Percentiles rank a stretch among this genome's conserved stretches.
These are phyloP conservation scores for Cercospora zeae-maydis DNA, from an alignment of 2,329 filamentous ascomycete genomes.

Conservation along the genomic window DNA sequence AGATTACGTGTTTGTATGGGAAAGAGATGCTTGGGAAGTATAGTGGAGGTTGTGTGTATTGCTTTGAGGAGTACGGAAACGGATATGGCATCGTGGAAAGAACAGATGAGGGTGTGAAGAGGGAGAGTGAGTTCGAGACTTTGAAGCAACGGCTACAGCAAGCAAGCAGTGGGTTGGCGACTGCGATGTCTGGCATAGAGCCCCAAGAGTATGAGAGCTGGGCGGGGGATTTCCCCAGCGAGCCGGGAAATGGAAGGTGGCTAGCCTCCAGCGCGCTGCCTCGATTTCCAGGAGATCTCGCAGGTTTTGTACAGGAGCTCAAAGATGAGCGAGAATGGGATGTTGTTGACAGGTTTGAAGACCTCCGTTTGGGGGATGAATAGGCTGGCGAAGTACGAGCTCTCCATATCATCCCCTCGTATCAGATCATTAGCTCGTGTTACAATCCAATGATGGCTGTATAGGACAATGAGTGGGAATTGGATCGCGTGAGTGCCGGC, in stretches of 20 bases:
- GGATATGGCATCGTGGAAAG: conserved; percentile 19
- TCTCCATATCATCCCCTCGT: no score
- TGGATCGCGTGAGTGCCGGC: neutral
- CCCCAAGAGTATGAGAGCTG: conserved; percentile 22
- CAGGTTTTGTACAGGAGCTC: neutral
- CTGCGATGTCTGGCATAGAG: conserved; percentile 10
- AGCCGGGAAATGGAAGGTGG: conserved; percentile 1
- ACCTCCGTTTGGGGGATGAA: neutral
- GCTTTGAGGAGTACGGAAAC: conserved; percentile 16
- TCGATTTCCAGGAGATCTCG: conserved; percentile 6
- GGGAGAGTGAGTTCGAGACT: conserved; percentile 14
- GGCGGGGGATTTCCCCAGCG: conserved; percentile 19
- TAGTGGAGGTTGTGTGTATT: conserved; percentile 26
- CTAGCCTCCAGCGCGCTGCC: conserved; percentile 9
- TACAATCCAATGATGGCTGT: no score
- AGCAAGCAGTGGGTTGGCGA: conserved; percentile 7
- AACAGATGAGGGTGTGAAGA: conserved; percentile 9
- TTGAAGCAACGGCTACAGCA: conserved; percentile 16
- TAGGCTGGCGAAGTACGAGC: no score
- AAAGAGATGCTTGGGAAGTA: conserved; percentile 24
- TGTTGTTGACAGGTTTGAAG: neutral
- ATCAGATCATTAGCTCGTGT: no score
- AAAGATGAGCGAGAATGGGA: conserved; percentile 1
- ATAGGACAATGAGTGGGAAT: conserved; percentile 1
- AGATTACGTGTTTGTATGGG: conserved; percentile 25